Evolutionary conservation across 306 rosid species (phyloP), one percentile per base, ranked within the genome.

Genomic region (Cyamopsis tetragonoloba): DNA sequence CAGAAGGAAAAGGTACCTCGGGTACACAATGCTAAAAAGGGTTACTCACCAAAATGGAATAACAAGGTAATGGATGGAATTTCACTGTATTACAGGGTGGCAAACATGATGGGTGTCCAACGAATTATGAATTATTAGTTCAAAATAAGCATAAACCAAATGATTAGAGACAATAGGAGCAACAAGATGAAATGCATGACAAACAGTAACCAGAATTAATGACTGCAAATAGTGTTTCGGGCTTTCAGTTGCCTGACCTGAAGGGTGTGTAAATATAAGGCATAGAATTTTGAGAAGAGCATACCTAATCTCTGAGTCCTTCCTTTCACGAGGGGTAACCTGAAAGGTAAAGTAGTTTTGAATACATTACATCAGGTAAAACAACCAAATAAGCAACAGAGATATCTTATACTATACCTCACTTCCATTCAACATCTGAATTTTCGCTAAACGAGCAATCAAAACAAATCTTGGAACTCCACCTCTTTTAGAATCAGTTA

Each of bases 271-370:
- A n/a, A n/a, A 65, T 26, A 48, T 39, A 22, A 20, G 32, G 38
- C 44, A 66, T 14, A 26, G 32, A 49, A 42, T 38, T 37, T 23
- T 56, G 66, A 54, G 65, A 64, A 77, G 18, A 73, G 67, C 71
- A 13, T 65, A 89, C 98, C 97, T 85, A 70, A 93, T 89, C 83
- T 93, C 98, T 4, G 98, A 93, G 37, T 93, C 98, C 77, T 86
- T 93, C 85, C 96, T 88, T 79, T 93, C 98, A 43, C 96, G 97
- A 43, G 71, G 69, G 34, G 81, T 86, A 51, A 93, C 80, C 98
- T 92, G 74, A 47, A 80, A 72, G 59, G 68, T 71, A 60, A 44
- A 50, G 72, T 53, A 66, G 59, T 57, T 9, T 37, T 51, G 22
- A 72, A 28, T 50, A 32, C 49, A 39, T 66, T 69, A 66, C 43